Base-by-base conservation (phyloP, 345 rosid genomes). In the Brassica cretica region DNA sequence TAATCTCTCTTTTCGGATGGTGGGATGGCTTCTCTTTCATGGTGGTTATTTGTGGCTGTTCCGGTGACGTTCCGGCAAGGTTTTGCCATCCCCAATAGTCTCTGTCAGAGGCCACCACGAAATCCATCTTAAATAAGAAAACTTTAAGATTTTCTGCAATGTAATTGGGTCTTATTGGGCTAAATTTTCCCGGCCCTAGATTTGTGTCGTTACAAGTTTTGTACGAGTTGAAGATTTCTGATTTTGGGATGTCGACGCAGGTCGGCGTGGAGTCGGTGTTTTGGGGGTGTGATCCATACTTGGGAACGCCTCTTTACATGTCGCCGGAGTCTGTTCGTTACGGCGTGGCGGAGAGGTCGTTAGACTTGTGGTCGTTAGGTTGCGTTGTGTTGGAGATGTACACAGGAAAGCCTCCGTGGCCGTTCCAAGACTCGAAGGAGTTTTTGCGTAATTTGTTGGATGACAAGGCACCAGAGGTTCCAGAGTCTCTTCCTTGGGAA, bases 321-420 rank as follows among this genome's bases (percentile, higher is more conserved):
- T 73, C 70, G 8, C 76, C 70, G 6, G 76, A 73, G 5, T 73
- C 76, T 4, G 77, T 72, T 11, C 68, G 62, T 2, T 35, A 46
- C 29, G 71, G 62, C 33, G 16, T 75, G 18, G 73, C 62, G 1
- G 69, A 32, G 64, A 15, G 14, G 62, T 6, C 68, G 19, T 18
- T 79, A 3, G 78, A 79, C 63, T 11, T 79, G 58, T 73, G 81
- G 82, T 73, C 78, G 5, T 49, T 79, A 61, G 82, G 78, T 8
- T 73, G 78, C 2, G 35, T 73, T 9, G 74, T 78, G 19, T 35
- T 78, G 56, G 53, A 78, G 74, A 78, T 78, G 82, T 68, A 64
- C 9, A 78, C 73, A 0, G 29, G 73, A 14, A 11, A 73, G 15
- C 3, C 9, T 1, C 78, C 82, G 12, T 79, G 78, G 82, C 25